phyloP scores from a whole-genome alignment of 495 filamentous ascomycete species.

The Pseudotulostoma volvatum region DNA sequence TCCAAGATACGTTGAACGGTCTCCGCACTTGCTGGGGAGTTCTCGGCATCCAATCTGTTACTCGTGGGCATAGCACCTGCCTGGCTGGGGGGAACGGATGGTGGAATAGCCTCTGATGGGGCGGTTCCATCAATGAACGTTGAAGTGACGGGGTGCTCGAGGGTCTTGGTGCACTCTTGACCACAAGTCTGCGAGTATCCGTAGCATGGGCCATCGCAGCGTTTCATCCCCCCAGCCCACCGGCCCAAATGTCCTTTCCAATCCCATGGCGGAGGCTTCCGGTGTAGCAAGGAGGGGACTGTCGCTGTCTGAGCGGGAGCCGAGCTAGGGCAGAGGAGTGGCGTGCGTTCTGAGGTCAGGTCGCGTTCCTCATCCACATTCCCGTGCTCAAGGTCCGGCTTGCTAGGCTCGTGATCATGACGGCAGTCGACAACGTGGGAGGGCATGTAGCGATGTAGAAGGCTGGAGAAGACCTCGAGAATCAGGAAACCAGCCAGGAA shows the following conservation, averaged over 20 bases:
- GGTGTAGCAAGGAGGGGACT: not conserved
- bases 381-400: conserved; percentile 18
- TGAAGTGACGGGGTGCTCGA: too few species aligned
- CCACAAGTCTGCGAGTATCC: conserved; percentile 78
- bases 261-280: not conserved
- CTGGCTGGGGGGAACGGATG: too few species aligned
- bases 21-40: too few species aligned
- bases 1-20: not conserved
- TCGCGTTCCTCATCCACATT: conserved; percentile 8
- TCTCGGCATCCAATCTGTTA: too few species aligned
- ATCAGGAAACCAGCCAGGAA: conserved; percentile 73
- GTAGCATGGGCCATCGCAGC: conserved; percentile 54
- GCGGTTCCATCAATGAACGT: not conserved
- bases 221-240: conserved; percentile 41
- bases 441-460: conserved; percentile 71
- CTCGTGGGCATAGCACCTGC: too few species aligned
- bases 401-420: conserved; percentile 51
- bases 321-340: conserved; percentile 18
- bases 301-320: not conserved
- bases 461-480: conserved; percentile 62
- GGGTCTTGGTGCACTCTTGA: conserved; percentile 49
- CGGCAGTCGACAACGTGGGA: conserved; percentile 92
- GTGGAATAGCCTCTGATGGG: not conserved
- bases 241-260: conserved; percentile 13
- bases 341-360: conserved; percentile 26